Evolutionary conservation across 225 moss, liverwort and hornwort species (phyloP).

Genomic region (Physcomitrium patens): DNA sequence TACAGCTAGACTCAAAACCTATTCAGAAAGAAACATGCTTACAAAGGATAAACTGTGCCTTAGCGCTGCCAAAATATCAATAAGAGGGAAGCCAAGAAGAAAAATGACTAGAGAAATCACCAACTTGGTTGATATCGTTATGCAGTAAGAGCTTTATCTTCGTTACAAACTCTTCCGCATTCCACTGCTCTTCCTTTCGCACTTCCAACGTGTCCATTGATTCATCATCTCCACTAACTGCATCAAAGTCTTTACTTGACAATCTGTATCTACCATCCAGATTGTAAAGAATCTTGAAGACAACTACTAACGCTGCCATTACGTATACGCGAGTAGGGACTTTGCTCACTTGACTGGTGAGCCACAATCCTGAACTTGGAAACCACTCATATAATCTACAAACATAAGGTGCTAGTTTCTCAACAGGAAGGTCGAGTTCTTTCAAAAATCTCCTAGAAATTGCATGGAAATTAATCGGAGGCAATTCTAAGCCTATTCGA

Average conservation of each 20-base stretch:
- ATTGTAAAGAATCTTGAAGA: slow-evolving; percentile 80
- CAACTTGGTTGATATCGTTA: slow-evolving; percentile 49
- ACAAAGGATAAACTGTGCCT: neutral
- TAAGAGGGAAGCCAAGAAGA: neutral
- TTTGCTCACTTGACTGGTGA: slow-evolving; percentile 59
- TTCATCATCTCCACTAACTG: slow-evolving; percentile 30
- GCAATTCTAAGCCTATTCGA: slow-evolving; percentile 69
- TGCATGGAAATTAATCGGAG: slow-evolving; percentile 79
- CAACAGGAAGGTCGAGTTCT: slow-evolving; percentile 66
- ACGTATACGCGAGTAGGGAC: slow-evolving; percentile 80
- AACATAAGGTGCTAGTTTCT: slow-evolving; percentile 55
- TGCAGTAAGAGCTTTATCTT: slow-evolving; percentile 51
- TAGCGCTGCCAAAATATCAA: neutral
- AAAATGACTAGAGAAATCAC: slow-evolving; percentile 35
- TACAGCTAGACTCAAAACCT: too few relatives aligned
- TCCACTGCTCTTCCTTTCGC: slow-evolving; percentile 42
- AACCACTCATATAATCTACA: slow-evolving; percentile 86
- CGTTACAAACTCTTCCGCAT: slow-evolving; percentile 56
- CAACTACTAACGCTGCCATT: slow-evolving; percentile 81
- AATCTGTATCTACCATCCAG: slow-evolving; percentile 62
- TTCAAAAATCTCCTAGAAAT: slow-evolving; percentile 63
- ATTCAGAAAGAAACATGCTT: too few relatives aligned
- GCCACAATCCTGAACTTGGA: slow-evolving; percentile 84
- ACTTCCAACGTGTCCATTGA: slow-evolving; percentile 21
- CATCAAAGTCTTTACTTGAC: slow-evolving; percentile 2